These are phyloP conservation scores for Orbilia quercus DNA, from an alignment of 2,329 filamentous ascomycete genomes.

Conservation along the genomic window DNA sequence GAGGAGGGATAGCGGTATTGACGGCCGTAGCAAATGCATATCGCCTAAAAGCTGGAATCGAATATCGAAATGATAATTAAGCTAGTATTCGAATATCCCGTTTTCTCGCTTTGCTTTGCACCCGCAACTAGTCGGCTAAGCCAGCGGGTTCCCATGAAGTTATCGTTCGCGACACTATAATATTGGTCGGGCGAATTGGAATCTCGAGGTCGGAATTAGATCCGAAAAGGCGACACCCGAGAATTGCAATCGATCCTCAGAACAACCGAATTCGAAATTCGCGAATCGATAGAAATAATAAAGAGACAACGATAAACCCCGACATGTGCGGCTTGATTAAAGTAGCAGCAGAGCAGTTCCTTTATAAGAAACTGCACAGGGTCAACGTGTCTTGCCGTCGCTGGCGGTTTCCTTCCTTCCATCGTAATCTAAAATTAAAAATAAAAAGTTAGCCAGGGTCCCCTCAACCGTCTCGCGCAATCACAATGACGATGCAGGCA, in stretches of 20 bases:
- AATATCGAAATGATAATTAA: too few relatives aligned
- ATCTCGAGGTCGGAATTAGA: too few relatives aligned
- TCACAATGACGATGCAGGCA: slow-evolving; percentile 2
- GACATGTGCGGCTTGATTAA: not conserved
- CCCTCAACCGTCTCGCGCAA: slow-evolving; percentile 1
- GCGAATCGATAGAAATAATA: not conserved
- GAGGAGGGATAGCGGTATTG: slow-evolving; percentile 6
- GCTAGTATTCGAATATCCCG: too few relatives aligned
- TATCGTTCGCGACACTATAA: too few relatives aligned
- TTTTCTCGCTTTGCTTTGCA: too few relatives aligned
- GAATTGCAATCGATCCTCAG: too few relatives aligned
- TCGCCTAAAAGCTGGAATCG: not conserved
- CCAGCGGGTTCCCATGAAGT: too few relatives aligned
- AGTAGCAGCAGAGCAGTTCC: too few relatives aligned
- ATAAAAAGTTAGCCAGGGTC: too few relatives aligned
- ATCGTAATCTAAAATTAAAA: slow-evolving; percentile 14
- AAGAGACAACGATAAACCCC: not conserved
- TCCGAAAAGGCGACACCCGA: slow-evolving; percentile 20
- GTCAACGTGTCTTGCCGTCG: not conserved
- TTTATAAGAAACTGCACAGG: not conserved
- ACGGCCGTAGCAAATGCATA: slow-evolving; percentile 16
- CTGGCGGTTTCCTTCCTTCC: not conserved
- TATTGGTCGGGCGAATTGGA: too few relatives aligned
- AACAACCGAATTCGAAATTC: not conserved
- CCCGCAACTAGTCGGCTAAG: too few relatives aligned